Base-by-base conservation (phyloP, 805 yeast genomes). In the Candida tallmaniae region DNA sequence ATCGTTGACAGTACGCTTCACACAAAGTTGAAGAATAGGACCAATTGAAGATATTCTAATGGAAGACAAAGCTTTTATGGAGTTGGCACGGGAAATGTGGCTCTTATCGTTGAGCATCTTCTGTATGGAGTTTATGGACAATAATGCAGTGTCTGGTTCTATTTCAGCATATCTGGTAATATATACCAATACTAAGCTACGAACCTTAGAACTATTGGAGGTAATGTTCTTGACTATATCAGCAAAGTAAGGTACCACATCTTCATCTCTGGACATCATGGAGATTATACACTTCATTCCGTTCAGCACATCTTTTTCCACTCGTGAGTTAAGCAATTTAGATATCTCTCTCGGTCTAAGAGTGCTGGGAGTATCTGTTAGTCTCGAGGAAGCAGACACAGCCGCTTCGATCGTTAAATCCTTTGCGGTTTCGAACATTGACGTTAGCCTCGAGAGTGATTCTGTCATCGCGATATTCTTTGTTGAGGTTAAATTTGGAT, bases 41-140 rank as follows among this genome's bases (percentile, higher is more conserved):
- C 81, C 71, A 25, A 93, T 80, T 6, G 90, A 84, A 2, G 85
- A 76, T 13, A 90, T 84, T 29, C 78, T 71, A 38, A 93, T 80
- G n/a, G 90, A 89, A 2, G 93, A 78, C 48, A 93, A 70, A 10
- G 88, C 80, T 35, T 89, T 70, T 28, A 93, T 73, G 0, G 95
- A 81, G 36, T 85, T 64, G 2, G 89, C 74, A 42, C 97, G 66
- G 12, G 72, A 65, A 8, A 75, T 70, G 2, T 94, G 82, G 40
- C 72, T 73, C 44, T 77, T 76, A 47, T 87, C 96, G 7, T 72
- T 65, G 19, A 90, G 60, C 1, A 86, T 71, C 57, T 84, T 87
- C 56, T 93, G 98, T 31, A 93, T 83, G 1, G 97, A 84, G 56
- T 93, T 93, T 44, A 93, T 84, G 1, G 96, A 78, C 29, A 93